Evolutionary conservation across 2,329 filamentous ascomycete genomes (phyloP), one percentile per base, ranked within the genome.

Genomic region (Aureobasidium sp.): DNA sequence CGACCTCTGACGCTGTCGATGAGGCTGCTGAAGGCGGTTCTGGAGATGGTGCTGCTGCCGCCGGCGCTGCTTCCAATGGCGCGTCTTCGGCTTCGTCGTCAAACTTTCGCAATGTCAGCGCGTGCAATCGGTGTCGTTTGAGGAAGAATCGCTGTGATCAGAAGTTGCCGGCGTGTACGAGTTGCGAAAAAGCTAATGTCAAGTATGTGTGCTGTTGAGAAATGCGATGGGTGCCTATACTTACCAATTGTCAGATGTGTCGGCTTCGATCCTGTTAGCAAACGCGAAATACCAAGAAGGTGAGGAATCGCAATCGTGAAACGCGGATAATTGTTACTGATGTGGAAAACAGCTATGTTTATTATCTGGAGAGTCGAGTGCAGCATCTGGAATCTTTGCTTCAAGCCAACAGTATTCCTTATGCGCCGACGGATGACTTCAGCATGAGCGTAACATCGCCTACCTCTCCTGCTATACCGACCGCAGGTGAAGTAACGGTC

Each of bases 121-220:
- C 93, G 62, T 97, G 93, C 76, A 96, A 97, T 77, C 85, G 91
- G 44, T 97, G 93, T 75, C 85, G 93, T 49, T 78, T 95, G 73
- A 85, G 93, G 70, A 97, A 97, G 80, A 97, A 97, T 73, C 83
- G 91, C 59, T 97, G 93, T 76, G 93, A 97, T 75, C 93, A 97
- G 80, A 87, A 88, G 66, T 81, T 97, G 64, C 93, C 93, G 9
- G 90, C 89, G 69, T 97, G 93, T 74, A 87, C 89, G 45, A 90
- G 90, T 67, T 97, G 93, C 76, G 91, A 92, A 73, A 97, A 97
- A 77, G 92, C 90, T 16, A 83, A 84, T 63, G 90, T 95, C 49
- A 87, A 89, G 67, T 61, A 55, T 34, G 59, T 42, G 11, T 29
- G 5, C n/a, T 21, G 7, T 34, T 32, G 8, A n/a, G 13, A 2